Base-by-base conservation (phyloP, 129 eudicot species). In the Escallonia rubra region DNA sequence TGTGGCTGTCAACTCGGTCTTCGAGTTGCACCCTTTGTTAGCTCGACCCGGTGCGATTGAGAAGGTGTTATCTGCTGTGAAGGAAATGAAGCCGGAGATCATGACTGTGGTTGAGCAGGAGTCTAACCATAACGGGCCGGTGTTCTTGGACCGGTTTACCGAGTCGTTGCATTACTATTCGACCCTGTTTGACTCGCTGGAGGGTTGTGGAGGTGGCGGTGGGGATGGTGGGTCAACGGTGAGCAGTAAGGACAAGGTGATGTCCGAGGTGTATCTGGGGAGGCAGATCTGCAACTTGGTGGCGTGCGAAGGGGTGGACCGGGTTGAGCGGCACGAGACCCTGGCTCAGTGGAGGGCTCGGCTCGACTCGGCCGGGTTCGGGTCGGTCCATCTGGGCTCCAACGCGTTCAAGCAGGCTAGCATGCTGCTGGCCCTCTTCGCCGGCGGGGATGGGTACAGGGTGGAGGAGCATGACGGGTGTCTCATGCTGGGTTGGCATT, bases 401-500 rank as follows among this genome's bases (percentile, higher is more conserved):
- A 81, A 88, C 63, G 95, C 95, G 42, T 88, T 71, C 8, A 91
- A 85, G 76, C 98, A 91, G 70, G 98, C 96, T 0, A 88, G 95
- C 49, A 83, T 86, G 98, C 55, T 91, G 65, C 23, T 91, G 63
- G 98, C 90, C 0, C 42, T 86, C 58, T 91, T 85, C 57, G 90
- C 83, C 0, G 91, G 95, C 49, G 91, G 94, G 11, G 98, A 88
- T 14, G 98, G 98, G 47, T 91, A 91, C 64, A 78, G 85, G 3
- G 96, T 88, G 59, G 96, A 77, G 43, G 96, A 88, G 56, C 67
- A 77, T 10, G 50, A 80, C 11, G 98, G 98, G 57, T 88, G 98
- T 74, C 67, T 91, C 83, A 88, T 85, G 96, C 59, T 91, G 63
- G 96, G 97, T 6, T 91, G 97, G 97, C 97, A 91, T 34, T 86